Evolutionary conservation across 2,329 filamentous ascomycete species (phyloP), one percentile per base, ranked within the genome.

Genomic region (Hymenoscyphus infarciens): DNA sequence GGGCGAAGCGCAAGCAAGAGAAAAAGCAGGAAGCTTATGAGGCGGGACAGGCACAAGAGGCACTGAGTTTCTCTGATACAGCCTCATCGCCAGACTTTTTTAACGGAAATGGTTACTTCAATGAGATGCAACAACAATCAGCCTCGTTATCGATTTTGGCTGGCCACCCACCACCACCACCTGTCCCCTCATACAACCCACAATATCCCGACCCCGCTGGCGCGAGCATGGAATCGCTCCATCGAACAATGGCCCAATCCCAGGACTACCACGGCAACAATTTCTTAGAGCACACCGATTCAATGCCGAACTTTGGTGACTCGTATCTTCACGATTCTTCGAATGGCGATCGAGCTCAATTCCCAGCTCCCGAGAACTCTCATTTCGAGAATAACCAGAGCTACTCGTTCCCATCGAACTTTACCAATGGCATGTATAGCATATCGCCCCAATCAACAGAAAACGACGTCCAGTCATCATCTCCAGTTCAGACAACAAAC

Each of bases 1-100:
- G 86, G 59, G 85, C 86, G 13, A 74, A 74, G 60, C 61, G 72
- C 42, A 74, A 73, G 80, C 85, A 87, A 71, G 83, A 87, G 72
- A 82, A 80, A 70, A 86, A 85, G 66, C 77, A 80, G 54, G 77
- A 79, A 62, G 80, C 80, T 61, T 79, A 80, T 64, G 80, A 83
- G 66, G 79, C 79, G 25, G 76, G 75, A 25, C 77, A 78, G 61
- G 68, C 67, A 39, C 68, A 68, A 56, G 69, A 71, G 60, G 66
- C 68, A 13, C 10, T 67, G 39, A 67, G 62, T 25, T 71, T 67
- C 53, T 71, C 70, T 1, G 71, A 71, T 39, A 35, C 39, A 31
- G 67, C 67, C 31, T 71, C 69, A 16, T 72, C 71, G 13, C 69
- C 71, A 15, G 71, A 73, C 16, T 67, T 68, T 54, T 67, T 64